A percentile compares a stretch with the other conserved stretches of the same genome.
Evolutionary conservation across 179 eudicot species (phyloP).

Genomic region (Pouteria campechiana): DNA sequence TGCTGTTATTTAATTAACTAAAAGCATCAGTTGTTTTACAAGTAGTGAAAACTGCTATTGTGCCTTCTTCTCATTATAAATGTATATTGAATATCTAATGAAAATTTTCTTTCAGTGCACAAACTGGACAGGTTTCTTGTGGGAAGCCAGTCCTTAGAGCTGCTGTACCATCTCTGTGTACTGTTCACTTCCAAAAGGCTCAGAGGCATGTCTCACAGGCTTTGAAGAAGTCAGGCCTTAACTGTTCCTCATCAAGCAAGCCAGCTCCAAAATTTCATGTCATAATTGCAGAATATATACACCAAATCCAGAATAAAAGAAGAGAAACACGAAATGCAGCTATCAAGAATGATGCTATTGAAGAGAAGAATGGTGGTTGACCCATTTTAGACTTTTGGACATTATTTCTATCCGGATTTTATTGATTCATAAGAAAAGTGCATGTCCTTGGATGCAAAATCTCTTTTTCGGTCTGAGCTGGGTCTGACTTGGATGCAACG

Average conservation of each 20-base stretch:
- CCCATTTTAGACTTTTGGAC: no score
- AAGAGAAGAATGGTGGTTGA: slow-evolving; percentile 15
- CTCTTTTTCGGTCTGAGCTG: no score
- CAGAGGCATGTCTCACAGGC: slow-evolving; percentile 34
- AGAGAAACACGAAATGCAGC: slow-evolving; percentile 18
- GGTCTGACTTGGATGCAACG: no score
- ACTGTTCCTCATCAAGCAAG: slow-evolving; percentile 28
- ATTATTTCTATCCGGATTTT: no score
- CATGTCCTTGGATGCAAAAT: no score
- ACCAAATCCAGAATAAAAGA: slow-evolving; percentile 40
- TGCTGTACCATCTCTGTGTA: slow-evolving; percentile 29
- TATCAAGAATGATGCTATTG: slow-evolving; percentile 7
- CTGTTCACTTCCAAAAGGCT: slow-evolving; percentile 31
- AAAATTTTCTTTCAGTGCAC: slow-evolving; percentile 28
- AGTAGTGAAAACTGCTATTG: no score
- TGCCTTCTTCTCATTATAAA: no score
- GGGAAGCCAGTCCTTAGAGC: slow-evolving; percentile 44
- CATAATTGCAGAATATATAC: slow-evolving; percentile 45
- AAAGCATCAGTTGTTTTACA: no score
- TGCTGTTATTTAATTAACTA: no score
- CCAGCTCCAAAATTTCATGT: slow-evolving; percentile 49
- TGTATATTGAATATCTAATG: no score
- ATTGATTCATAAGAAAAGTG: no score
- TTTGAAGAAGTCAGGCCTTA: slow-evolving; percentile 46
- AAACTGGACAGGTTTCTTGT: slow-evolving; percentile 41